Conservation (phyloP, 2,329 filamentous ascomycete species). For the Aureobasidium sp. region DNA sequence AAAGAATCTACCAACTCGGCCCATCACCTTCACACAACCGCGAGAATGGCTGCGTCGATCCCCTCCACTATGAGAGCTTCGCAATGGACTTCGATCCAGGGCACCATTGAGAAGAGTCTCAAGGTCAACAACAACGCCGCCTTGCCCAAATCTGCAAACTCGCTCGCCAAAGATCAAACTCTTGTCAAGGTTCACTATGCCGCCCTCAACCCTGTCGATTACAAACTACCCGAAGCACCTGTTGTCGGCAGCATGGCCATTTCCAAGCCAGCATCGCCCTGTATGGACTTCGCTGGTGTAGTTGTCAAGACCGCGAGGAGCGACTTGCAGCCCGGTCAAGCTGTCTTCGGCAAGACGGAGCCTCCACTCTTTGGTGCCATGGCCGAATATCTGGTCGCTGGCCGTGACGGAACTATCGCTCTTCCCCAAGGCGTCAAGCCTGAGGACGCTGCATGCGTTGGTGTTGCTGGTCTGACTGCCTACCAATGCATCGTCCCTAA, state of each 20-base stretch:
- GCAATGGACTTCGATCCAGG: constrained; percentile 23
- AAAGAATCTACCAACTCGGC: neutral
- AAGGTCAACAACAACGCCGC: constrained; percentile 24
- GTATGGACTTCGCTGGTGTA: constrained; percentile 47
- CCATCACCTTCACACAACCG: neutral
- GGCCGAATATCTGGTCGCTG: constrained; percentile 30
- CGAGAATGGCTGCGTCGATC: constrained; percentile 19
- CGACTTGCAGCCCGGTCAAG: constrained; percentile 30
- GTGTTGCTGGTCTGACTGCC: constrained; percentile 34
- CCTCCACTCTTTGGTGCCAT: constrained; percentile 31
- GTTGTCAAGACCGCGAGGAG: constrained; percentile 34
- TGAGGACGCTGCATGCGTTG: constrained; percentile 32
- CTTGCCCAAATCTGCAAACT: constrained; percentile 20
- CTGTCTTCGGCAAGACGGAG: constrained; percentile 34
- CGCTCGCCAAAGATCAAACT: constrained; percentile 28
- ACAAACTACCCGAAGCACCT: constrained; percentile 41
- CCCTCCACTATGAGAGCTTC: constrained; percentile 26
- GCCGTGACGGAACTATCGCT: constrained; percentile 22
- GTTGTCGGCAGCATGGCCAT: constrained; percentile 32
- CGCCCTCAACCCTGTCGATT: constrained; percentile 45
- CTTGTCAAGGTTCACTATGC: constrained; percentile 41
- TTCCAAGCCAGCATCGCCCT: constrained; percentile 38
- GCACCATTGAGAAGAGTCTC: constrained; percentile 31
- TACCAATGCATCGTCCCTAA: constrained; percentile 33
- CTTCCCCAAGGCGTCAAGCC: constrained; percentile 30